These are phyloP conservation scores for Kwoniella sp. DNA, from an alignment of 768 basidiomycete genomes.

Conservation along the genomic window DNA sequence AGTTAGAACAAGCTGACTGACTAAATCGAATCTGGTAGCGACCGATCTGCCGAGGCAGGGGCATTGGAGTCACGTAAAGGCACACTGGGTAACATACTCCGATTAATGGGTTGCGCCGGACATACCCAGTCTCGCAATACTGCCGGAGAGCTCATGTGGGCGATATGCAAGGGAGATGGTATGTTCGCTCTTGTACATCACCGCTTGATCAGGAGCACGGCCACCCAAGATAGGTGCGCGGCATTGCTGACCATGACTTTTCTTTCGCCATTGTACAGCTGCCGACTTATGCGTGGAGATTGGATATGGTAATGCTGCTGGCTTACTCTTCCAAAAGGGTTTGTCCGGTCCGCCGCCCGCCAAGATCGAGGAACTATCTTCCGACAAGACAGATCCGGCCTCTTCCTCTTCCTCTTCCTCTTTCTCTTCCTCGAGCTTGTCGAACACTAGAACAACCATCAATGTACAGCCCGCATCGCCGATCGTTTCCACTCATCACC, in stretches of 20 bases:
- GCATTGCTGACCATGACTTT: not conserved
- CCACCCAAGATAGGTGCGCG: not conserved
- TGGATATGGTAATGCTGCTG: slow-evolving; percentile 94
- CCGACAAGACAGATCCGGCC: slow-evolving; percentile 6
- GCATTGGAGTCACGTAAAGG: slow-evolving; percentile 74
- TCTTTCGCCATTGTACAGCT: not conserved
- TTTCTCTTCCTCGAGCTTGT: too few species aligned
- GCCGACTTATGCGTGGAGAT: slow-evolving; percentile 59
- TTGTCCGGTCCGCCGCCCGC: slow-evolving; percentile 58
- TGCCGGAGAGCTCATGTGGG: slow-evolving; percentile 83
- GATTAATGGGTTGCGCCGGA: slow-evolving; percentile 74
- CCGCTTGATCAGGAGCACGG: too few species aligned
- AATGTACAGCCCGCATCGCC: slow-evolving; percentile 13
- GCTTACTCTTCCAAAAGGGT: slow-evolving; percentile 89
- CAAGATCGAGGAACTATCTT: slow-evolving; percentile 39
- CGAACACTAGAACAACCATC: slow-evolving; percentile 11
- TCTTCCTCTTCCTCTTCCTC: too few species aligned
- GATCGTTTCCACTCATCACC: not conserved
- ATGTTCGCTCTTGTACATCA: slow-evolving; percentile 21
- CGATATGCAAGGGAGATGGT: slow-evolving; percentile 78
- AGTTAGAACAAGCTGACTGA: not conserved
- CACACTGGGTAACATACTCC: slow-evolving; percentile 74
- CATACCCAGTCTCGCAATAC: slow-evolving; percentile 72
- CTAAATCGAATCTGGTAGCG: slow-evolving; percentile 56
- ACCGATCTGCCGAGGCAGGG: slow-evolving; percentile 63